phyloP scores from a whole-genome alignment of 129 eudicot species.

The Oenanthe sinensis region DNA sequence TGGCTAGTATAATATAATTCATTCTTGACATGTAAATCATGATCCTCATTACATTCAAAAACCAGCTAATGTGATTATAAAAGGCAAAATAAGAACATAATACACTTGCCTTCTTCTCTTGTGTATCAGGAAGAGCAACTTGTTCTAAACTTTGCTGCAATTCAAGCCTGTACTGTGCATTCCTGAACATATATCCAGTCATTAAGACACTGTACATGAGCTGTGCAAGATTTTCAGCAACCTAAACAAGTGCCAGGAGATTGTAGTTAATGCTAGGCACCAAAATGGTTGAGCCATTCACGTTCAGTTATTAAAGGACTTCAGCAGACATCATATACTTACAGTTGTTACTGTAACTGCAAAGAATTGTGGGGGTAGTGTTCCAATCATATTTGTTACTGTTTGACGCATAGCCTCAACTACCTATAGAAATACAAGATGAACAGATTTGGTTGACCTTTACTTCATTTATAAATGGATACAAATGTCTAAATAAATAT shows the following conservation, averaged over 20 bases:
- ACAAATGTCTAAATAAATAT: neutral
- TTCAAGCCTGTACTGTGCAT: constrained; percentile 86
- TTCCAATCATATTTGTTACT: constrained; percentile 96
- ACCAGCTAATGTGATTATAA: neutral
- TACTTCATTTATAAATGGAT: neutral
- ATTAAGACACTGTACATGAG: constrained; percentile 97
- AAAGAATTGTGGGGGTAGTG: constrained; percentile 92
- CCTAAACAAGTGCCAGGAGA: constrained; percentile 36
- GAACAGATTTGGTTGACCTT: neutral
- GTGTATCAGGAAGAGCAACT: constrained; percentile 89
- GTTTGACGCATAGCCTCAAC: constrained; percentile 99
- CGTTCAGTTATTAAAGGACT: no score
- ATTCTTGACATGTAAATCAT: neutral
- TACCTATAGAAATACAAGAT: constrained; percentile 35
- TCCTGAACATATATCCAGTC: constrained; percentile 98
- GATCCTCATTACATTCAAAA: neutral
- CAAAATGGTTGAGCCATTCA: neutral
- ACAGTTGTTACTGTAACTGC: constrained; percentile 91
- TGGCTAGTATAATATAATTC: neutral
- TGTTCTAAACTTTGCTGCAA: constrained; percentile 96
- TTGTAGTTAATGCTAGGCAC: neutral
- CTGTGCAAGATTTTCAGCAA: constrained; percentile 98
- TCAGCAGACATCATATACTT: constrained; percentile 25
- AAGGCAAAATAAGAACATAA: neutral
- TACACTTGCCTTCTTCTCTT: constrained; percentile 47